Conservation (phyloP, 2,329 filamentous ascomycete species). For the Beauveria medogensis region DNA sequence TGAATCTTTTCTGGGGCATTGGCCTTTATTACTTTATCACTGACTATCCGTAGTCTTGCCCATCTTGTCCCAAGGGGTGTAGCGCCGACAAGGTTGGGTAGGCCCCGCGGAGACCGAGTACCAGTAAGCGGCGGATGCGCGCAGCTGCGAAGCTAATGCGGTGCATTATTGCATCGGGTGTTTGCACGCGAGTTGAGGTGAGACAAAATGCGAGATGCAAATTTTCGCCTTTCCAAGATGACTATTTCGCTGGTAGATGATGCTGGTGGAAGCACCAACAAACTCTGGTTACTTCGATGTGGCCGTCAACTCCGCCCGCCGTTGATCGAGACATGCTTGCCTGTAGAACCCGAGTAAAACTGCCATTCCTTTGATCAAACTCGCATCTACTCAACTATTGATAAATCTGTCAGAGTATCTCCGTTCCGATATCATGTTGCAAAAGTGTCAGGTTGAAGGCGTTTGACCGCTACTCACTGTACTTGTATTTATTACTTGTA, state of each 20-base stretch:
- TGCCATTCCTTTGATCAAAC: neutral
- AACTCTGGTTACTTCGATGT: neutral
- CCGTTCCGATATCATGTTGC: neutral
- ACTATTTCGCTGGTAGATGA: neutral
- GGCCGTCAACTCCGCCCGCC: neutral
- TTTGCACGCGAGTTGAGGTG: neutral
- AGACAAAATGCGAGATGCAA: neutral
- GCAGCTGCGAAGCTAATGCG: neutral
- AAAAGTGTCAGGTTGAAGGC: neutral
- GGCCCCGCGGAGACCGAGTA: constrained; percentile 4
- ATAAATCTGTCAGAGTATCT: neutral
- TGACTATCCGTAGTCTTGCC: neutral
- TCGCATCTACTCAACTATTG: neutral
- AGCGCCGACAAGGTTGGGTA: neutral
- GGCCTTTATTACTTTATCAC: neutral
- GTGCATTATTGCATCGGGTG: neutral
- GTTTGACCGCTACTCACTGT: neutral
- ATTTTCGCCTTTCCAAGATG: neutral
- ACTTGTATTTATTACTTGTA: neutral
- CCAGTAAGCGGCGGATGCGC: neutral
- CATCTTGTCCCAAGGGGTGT: neutral
- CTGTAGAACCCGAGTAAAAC: neutral
- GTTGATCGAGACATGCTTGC: neutral
- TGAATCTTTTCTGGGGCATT: neutral
- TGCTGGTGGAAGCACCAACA: neutral